Conservation (phyloP, 1,284 basidiomycete species). For the Puccinia triticina region DNA sequence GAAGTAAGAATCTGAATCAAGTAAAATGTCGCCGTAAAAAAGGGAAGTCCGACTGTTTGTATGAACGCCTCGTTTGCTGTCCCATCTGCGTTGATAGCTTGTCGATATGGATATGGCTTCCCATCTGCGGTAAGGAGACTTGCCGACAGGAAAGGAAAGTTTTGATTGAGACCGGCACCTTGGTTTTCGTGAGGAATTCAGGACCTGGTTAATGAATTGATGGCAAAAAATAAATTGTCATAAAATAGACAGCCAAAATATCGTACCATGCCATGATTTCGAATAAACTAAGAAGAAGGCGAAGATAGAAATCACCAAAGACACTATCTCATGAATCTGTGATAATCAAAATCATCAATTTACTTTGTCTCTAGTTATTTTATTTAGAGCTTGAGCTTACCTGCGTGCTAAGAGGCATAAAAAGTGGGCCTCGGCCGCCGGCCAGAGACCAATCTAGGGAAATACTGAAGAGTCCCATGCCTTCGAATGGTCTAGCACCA, state of each 20-base stretch:
- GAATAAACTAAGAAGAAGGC: conserved; percentile 28
- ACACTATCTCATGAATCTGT: conserved; percentile 33
- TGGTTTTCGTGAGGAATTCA: neutral
- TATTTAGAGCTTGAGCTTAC: conserved; percentile 9
- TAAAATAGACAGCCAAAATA: neutral
- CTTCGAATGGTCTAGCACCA: conserved; percentile 33
- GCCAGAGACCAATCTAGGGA: conserved; percentile 35
- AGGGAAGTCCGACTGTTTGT: conserved; percentile 17
- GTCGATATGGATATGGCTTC: conserved; percentile 21
- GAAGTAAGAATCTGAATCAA: conserved; percentile 30
- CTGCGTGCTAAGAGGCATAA: conserved; percentile 25
- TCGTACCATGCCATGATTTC: conserved; percentile 39
- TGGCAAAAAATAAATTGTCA: no score
- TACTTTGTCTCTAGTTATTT: neutral
- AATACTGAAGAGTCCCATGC: conserved; percentile 38
- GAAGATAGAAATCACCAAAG: conserved; percentile 38
- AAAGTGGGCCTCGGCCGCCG: conserved; percentile 20
- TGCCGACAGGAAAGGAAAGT: conserved; percentile 41
- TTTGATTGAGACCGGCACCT: conserved; percentile 37
- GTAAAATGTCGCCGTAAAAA: conserved; percentile 17
- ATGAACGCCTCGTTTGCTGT: conserved; percentile 24
- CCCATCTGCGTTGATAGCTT: conserved; percentile 29
- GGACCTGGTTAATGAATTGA: neutral
- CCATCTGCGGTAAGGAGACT: conserved; percentile 16
- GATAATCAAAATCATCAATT: neutral